Conservation (phyloP, 129 eudicot genomes). For the Ambrosia artemisiifolia region DNA sequence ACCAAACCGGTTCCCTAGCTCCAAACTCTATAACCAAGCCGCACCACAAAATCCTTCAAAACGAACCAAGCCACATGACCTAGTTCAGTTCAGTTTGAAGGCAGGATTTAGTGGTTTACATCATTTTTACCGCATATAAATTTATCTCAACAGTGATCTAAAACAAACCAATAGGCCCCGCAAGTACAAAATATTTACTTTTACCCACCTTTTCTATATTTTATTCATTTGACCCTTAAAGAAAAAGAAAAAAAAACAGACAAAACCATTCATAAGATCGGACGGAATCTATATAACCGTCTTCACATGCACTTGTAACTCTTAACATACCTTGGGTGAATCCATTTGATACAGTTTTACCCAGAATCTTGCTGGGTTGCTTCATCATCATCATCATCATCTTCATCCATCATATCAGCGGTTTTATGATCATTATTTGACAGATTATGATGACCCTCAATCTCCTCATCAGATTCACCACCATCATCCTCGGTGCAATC, state of each 20-base stretch:
- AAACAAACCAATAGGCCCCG: background rate
- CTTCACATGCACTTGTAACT: background rate
- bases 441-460: slow-evolving; percentile 29
- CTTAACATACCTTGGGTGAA: slow-evolving; percentile 18
- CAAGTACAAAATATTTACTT: background rate
- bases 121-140: background rate
- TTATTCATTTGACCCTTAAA: background rate
- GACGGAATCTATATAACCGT: background rate
- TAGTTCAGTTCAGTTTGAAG: background rate
- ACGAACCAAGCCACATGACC: too few species aligned
- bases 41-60: background rate
- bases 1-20: background rate
- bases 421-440: slow-evolving; percentile 24
- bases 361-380: slow-evolving; percentile 58
- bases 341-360: slow-evolving; percentile 1
- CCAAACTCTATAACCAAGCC: too few species aligned
- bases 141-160: slow-evolving; percentile 22
- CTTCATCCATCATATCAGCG: slow-evolving; percentile 43
- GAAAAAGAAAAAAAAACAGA: background rate
- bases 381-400: slow-evolving; percentile 54
- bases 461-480: slow-evolving; percentile 58
- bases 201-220: background rate
- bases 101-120: background rate
- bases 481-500: slow-evolving; percentile 50
- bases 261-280: background rate